Base-by-base conservation (phyloP, 805 yeast species). In the Kockiozyma suomiensis region DNA sequence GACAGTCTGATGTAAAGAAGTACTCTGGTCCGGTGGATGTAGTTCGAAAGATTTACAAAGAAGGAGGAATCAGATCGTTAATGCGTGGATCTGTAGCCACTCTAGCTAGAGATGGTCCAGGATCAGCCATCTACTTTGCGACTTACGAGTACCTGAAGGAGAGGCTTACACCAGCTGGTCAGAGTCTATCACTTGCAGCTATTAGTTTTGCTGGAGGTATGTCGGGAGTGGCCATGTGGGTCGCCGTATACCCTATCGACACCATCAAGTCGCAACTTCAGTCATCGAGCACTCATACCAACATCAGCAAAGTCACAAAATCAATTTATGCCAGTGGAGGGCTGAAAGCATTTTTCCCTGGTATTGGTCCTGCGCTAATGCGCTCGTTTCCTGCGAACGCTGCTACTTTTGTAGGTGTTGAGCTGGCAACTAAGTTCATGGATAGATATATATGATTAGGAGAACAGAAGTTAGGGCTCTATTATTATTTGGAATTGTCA, bases 381-480 rank as follows among this genome's bases (percentile, higher is more conserved):
- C 83, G 99, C 74, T 86, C 96, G 42, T 93, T 94, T 87, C 98
- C 98, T 2, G 98, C 98, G 23, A 93, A 94, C 75, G 99, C 99
- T n/a, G 98, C 99, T 7, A 92, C 98, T 1, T 93, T 93, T 77
- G 82, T 90, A 37, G 99, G 98, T 49, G 98, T 93, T 32, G 99
- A 93, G 74, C 70, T 92, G 59, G 89, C 96, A 23, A 71, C 73
- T 68, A 63, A 70, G 54, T 66, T 70, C 50, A 75, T 77, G 69
- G 69, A 61, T 46, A 52, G 46, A 42, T 53, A 23, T 42, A 48
- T 52, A 43, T 52, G 43, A 38, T 12, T n/a, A 15, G 6, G 13
- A 3, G 7, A 13, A 21, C 8, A 21, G 19, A 21, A 38, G 21
- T 30, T 30, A 10, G 33, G 33, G 33, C 6, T 6, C 10, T 30